Evolutionary conservation across 495 filamentous ascomycete genomes (phyloP).

Genomic region (Daldinia grandis): DNA sequence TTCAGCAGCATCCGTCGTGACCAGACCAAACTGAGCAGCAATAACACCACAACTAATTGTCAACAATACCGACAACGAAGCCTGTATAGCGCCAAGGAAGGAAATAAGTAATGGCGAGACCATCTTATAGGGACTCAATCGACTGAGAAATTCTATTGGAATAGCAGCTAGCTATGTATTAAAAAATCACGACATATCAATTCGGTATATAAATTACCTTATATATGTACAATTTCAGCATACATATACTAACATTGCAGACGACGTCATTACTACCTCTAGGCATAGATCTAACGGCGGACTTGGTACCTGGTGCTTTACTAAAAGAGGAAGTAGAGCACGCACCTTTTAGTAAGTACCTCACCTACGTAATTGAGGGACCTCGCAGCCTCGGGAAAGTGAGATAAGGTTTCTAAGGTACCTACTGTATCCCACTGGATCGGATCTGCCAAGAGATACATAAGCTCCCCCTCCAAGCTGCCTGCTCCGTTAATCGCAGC

Average conservation of each 20-base stretch:
- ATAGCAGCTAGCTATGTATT: no score
- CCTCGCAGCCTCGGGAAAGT: no score
- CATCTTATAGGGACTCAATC: conserved; percentile 10
- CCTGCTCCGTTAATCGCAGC: conserved; percentile 36
- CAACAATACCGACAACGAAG: conserved; percentile 72
- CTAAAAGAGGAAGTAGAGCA: conserved; percentile 22
- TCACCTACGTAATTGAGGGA: conserved; percentile 7
- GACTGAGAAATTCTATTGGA: background rate
- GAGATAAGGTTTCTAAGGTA: conserved; percentile 13
- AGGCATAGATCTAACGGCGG: background rate
- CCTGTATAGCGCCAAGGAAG: conserved; percentile 76
- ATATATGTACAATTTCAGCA: background rate
- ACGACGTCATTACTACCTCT: conserved; percentile 10
- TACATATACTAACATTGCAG: background rate
- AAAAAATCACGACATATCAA: background rate
- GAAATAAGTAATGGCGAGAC: conserved; percentile 51
- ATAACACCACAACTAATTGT: conserved; percentile 72
- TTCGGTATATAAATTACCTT: background rate
- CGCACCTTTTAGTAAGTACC: conserved; percentile 4
- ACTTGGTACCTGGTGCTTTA: conserved; percentile 28
- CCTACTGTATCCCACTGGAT: conserved; percentile 23
- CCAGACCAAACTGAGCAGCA: conserved; percentile 64
- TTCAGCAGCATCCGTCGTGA: conserved; percentile 64
- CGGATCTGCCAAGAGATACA: conserved; percentile 36
- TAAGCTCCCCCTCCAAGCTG: conserved; percentile 1